phyloP scores from a whole-genome alignment of 2,329 filamentous ascomycete genomes.

The Botrytis aclada region DNA sequence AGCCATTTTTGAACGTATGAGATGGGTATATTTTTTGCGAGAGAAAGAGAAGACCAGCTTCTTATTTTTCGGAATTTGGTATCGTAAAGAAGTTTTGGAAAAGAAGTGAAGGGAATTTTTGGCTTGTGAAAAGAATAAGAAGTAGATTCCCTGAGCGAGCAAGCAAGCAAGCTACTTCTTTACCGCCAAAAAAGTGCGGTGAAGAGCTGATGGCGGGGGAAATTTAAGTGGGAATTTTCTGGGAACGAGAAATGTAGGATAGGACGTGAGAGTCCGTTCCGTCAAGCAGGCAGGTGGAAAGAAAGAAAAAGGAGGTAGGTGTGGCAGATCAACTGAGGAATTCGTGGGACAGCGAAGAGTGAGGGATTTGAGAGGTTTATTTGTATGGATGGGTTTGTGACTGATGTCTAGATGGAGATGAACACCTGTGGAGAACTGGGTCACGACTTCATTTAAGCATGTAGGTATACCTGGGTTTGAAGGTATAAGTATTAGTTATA shows the following conservation, averaged over 20 bases:
- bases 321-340: not conserved
- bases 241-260: not conserved
- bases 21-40: not conserved
- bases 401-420: not conserved
- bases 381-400: not conserved
- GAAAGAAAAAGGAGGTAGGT: not conserved
- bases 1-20: conserved; percentile 15
- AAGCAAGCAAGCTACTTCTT: not conserved
- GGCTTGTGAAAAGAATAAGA: conserved; percentile 11
- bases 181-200: conserved; percentile 20
- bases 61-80: not conserved
- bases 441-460: conserved; percentile 3
- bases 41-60: conserved; percentile 15
- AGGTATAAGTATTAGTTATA: not conserved
- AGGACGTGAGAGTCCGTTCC: not conserved
- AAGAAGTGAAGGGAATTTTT: not conserved
- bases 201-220: conserved; percentile 10
- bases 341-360: not conserved
- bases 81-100: not conserved
- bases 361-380: not conserved
- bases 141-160: not conserved
- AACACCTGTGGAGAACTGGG: not conserved
- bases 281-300: not conserved
- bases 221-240: conserved; percentile 1
- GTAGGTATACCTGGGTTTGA: not conserved